Evolutionary conservation across 2,329 filamentous ascomycete genomes (phyloP).

Genomic region (Teratosphaeria viscida): DNA sequence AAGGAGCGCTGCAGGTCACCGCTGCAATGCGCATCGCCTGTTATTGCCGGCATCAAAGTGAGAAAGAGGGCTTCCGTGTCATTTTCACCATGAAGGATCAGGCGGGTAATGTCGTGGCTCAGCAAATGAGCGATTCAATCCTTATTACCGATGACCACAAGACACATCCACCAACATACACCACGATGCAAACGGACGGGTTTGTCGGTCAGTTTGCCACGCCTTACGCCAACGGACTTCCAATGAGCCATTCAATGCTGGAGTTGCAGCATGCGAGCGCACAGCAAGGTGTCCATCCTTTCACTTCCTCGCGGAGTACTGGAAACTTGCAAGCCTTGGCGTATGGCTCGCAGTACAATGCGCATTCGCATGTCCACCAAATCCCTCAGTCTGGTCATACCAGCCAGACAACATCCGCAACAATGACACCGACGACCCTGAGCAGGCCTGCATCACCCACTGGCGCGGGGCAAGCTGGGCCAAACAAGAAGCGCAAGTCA

Average conservation of each 20-base stretch:
- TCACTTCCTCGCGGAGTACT: conserved; percentile 50
- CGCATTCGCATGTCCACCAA: conserved; percentile 26
- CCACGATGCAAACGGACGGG: conserved; percentile 14
- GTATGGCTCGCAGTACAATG: conserved; percentile 23
- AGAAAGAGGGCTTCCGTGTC: conserved; percentile 85
- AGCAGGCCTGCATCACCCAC: conserved; percentile 66
- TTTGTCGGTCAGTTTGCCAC: background rate
- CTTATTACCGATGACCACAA: conserved; percentile 99
- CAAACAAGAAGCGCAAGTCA: conserved; percentile 71
- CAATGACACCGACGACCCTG: conserved; percentile 49
- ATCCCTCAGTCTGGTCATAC: conserved; percentile 19
- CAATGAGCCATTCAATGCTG: conserved; percentile 30
- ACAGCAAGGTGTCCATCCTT: conserved; percentile 27
- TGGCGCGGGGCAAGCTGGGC: conserved; percentile 46
- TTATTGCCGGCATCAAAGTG: conserved; percentile 89
- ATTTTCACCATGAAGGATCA: conserved; percentile 91
- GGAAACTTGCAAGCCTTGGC: conserved; percentile 52
- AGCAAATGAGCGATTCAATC: conserved; percentile 76
- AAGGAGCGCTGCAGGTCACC: conserved; percentile 64
- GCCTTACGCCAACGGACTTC: conserved; percentile 14
- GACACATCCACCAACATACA: conserved; percentile 46
- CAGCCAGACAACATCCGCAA: conserved; percentile 33
- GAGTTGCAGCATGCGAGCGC: conserved; percentile 24
- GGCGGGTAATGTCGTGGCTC: conserved; percentile 64
- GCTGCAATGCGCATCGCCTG: conserved; percentile 93